Evolutionary conservation across 2,329 filamentous ascomycete genomes (phyloP).

Genomic region (Penicillium hesseltinei): DNA sequence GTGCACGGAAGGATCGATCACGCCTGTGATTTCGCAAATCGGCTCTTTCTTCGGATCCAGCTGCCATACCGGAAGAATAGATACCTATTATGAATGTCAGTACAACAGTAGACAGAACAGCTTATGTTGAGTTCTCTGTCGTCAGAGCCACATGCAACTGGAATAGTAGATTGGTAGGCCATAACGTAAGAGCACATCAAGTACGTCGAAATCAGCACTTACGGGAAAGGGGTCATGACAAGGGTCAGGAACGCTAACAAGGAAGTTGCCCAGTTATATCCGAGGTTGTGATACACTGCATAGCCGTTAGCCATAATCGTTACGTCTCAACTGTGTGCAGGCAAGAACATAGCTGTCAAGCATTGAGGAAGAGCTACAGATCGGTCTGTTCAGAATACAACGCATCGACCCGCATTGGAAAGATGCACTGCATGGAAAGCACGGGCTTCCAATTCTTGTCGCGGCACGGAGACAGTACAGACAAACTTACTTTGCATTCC

Average conservation of each 20-base stretch:
- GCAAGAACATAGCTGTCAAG: neutral
- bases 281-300: slow-evolving; percentile 48
- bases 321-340: neutral
- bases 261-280: slow-evolving; percentile 48
- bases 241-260: slow-evolving; percentile 46
- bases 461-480: neutral
- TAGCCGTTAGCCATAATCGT: slow-evolving; percentile 22
- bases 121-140: neutral
- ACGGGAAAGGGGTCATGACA: slow-evolving; percentile 48
- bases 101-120: neutral
- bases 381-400: slow-evolving; percentile 10
- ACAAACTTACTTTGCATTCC: slow-evolving; percentile 54
- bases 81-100: slow-evolving; percentile 33
- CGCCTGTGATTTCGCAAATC: slow-evolving; percentile 35
- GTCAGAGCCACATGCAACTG: slow-evolving; percentile 6
- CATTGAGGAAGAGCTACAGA: slow-evolving; percentile 1
- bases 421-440: slow-evolving; percentile 12
- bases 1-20: slow-evolving; percentile 13
- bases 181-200: slow-evolving; percentile 7
- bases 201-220: slow-evolving; percentile 25
- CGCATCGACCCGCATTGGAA: slow-evolving; percentile 10
- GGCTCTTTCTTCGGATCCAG: slow-evolving; percentile 42
- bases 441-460: slow-evolving; percentile 6
- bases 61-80: slow-evolving; percentile 46
- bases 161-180: slow-evolving; percentile 1